phyloP scores from a whole-genome alignment of 1,139 yeast genomes.

The Suhomyces chickasaworum region DNA sequence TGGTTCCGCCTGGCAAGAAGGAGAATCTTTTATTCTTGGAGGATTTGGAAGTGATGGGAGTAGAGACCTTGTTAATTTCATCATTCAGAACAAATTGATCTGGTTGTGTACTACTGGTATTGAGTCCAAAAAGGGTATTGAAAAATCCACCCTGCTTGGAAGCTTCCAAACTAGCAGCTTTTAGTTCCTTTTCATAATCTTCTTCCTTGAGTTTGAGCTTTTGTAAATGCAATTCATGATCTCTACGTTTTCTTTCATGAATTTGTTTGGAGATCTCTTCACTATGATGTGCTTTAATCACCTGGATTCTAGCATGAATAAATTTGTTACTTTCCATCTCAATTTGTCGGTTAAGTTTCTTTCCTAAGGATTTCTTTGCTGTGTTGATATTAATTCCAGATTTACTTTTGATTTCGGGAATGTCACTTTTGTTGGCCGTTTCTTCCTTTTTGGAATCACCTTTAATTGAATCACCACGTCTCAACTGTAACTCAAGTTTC shows the following conservation, averaged over 20 bases:
- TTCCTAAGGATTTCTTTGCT: conserved; percentile 23
- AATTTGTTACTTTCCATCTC: conserved; percentile 44
- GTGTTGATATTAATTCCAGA: conserved; percentile 18
- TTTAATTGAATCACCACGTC: conserved; percentile 10
- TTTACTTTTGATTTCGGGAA: conserved; percentile 4
- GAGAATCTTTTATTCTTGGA: conserved; percentile 13
- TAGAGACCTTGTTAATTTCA: neutral
- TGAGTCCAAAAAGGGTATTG: conserved; percentile 32
- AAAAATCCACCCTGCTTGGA: conserved; percentile 30
- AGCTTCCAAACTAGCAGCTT: conserved; percentile 28
- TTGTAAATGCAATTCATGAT: conserved; percentile 42
- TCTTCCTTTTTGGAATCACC: conserved; percentile 7
- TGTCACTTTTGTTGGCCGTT: neutral
- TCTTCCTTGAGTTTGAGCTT: conserved; percentile 44
- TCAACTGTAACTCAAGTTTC: conserved; percentile 29
- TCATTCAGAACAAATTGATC: neutral
- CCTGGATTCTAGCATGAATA: conserved; percentile 42
- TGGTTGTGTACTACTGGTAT: neutral
- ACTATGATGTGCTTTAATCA: conserved; percentile 42
- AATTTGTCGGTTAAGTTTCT: conserved; percentile 31
- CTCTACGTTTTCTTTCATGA: conserved; percentile 43
- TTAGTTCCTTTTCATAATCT: conserved; percentile 38
- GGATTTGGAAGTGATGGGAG: neutral
- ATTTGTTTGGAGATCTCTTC: conserved; percentile 42
- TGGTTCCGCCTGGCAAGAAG: conserved; percentile 13